Base-by-base conservation (phyloP, 371 early-diverging fungal species). In the Zopfochytrium polystomum region DNA sequence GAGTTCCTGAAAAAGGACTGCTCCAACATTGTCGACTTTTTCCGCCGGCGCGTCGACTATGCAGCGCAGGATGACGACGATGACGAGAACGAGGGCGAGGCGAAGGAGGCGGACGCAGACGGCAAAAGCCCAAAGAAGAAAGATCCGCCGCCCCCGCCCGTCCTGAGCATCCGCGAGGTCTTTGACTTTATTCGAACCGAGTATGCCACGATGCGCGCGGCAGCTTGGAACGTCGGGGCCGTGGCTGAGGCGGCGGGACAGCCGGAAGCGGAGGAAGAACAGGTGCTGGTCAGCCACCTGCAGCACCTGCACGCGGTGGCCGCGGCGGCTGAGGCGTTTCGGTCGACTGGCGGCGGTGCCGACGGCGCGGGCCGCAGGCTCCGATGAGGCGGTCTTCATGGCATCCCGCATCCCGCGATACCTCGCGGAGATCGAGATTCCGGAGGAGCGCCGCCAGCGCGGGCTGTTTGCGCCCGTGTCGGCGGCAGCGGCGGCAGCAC, bases 1-100 rank as follows among this genome's bases (percentile, higher is more conserved):
- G 95, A 93, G 64, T 99, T 99, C 72, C 82, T 99, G 56, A 82
- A 96, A 31, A 95, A 92, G 75, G 99, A 99, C 76, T 87, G 94
- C 68, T 75, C 85, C 43, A 99, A 99, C 71, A 88, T 98, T n/a
- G 91, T 90, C 44, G 95, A 91, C 56, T 99, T 87, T 73, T 99
- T 99, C 82, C 73, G 85, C 27, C 88, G 87, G 44, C 65, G 69
- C n/a, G 27, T 73, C 3, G 47, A 62, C 0, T n/a, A n/a, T n/a
- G n/a, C n/a, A n/a, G n/a, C n/a, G n/a, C n/a, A n/a, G n/a, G n/a
- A n/a, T n/a, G n/a, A n/a, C n/a, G n/a, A n/a, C n/a, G n/a, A n/a
- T n/a, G n/a, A n/a, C n/a, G n/a, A n/a, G n/a, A n/a, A n/a, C n/a
- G n/a, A n/a, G n/a, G n/a, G n/a, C n/a, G n/a, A n/a, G n/a, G n/a